Evolutionary conservation across 2,329 filamentous ascomycete species (phyloP), one percentile per base, ranked within the genome.

Genomic region (Simplicillium aogashimaense): DNA sequence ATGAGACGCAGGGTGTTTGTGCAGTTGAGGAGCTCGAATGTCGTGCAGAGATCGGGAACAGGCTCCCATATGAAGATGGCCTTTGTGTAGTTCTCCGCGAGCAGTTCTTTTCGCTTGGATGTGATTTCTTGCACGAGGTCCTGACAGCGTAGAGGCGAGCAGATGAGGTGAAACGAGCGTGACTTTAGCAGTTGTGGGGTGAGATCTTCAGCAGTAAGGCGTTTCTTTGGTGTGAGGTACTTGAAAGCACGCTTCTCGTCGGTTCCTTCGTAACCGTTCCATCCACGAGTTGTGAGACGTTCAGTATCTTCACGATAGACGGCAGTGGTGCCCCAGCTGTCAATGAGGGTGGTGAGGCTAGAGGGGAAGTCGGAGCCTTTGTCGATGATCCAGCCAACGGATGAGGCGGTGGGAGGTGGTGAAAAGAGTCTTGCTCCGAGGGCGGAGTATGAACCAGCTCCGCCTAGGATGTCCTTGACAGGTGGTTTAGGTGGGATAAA

Each of bases 11-110:
- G 64, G 10, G 72, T 72, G 48, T 81, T 80, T 37, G 76, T 81
- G 56, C 72, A 77, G 52, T 79, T 78, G 10, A 81, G 65, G 20
- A 81, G 63, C 55, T 82, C 72, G 33, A 79, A 76, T 0, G 86
- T 80, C 0, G 75, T 81, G 58, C 89, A 95, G 1, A 86, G 72
- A 59, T 95, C 87, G 2, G 92, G 92, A 1, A 95, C 85, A 1
- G 92, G 92, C 58, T 98, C 92, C 90, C 90, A 98, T 39, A 97
- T 77, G 57, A 95, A 86, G 7, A 88, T 61, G 1, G 89, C 85
- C 36, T 74, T 73, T 1, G 66, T 52, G 48, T 67, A 69, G 10
- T 52, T 45, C 35, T 60, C 56, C 4, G 49, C 44, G 1, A 59
- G 46, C 12, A 50, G 45, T 17, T 64, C 46, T 8, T 61, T 61